Percentiles rank a stretch among this genome's conserved stretches.
phyloP scores from a whole-genome alignment of 495 filamentous ascomycete genomes.

The Aspergillus ellipticus region DNA sequence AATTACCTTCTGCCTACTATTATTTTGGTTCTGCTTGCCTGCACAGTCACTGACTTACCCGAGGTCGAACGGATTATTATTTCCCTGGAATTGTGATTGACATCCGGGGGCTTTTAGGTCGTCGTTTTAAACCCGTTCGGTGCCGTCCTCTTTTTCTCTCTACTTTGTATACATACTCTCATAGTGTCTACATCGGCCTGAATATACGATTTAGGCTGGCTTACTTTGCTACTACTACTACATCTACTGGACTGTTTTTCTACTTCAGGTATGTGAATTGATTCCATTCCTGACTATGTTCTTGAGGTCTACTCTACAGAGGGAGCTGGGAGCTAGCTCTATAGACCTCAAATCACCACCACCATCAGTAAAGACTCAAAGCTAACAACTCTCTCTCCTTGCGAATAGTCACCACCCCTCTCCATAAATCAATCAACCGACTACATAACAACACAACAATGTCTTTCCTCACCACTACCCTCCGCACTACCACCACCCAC shows the following conservation, averaged over 20 bases:
- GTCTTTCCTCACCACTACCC: conserved; percentile 32
- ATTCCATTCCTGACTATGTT: no score
- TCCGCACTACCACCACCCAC: conserved; percentile 18
- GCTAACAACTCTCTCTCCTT: no score
- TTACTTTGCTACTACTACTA: not conserved
- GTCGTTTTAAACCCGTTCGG: not conserved
- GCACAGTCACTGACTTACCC: not conserved
- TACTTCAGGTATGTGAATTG: no score
- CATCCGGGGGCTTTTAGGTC: not conserved
- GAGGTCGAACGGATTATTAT: not conserved
- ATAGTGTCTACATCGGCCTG: no score
- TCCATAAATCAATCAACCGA: not conserved
- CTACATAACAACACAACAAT: conserved; percentile 14
- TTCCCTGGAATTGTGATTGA: not conserved
- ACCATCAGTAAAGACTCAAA: not conserved
- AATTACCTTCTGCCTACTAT: no score
- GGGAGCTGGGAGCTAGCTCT: no score
- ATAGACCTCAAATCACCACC: no score
- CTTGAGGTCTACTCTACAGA: no score
- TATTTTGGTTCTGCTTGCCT: not conserved
- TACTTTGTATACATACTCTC: no score
- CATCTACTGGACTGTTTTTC: no score
- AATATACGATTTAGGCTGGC: not conserved
- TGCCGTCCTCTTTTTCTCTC: not conserved
- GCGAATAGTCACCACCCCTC: no score